Conservation (phyloP, 805 yeast genomes). For the Kregervanrija delftensis region DNA sequence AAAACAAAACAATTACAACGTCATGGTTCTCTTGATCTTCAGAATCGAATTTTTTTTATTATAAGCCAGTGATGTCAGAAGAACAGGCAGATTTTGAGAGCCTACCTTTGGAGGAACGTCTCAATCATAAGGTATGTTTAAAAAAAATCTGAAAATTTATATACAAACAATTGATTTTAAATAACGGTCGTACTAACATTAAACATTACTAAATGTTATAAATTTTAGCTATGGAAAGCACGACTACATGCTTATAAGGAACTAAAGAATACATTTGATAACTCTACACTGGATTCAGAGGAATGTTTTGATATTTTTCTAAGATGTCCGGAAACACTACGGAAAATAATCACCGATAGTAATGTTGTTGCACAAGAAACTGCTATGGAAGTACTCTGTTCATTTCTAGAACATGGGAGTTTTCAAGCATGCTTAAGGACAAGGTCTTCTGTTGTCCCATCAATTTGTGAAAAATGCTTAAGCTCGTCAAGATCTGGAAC, state of each 20-base stretch:
- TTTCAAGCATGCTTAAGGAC: constrained; percentile 33
- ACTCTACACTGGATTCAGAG: constrained; percentile 50
- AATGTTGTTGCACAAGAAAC: constrained; percentile 92
- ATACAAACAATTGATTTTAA: not conserved
- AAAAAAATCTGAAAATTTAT: constrained; percentile 1
- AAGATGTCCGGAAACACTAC: constrained; percentile 47
- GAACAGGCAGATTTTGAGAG: constrained; percentile 56
- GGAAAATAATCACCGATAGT: constrained; percentile 59
- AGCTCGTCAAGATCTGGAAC: constrained; percentile 71
- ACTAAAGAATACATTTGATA: constrained; percentile 41
- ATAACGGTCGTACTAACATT: not conserved
- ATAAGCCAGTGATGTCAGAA: constrained; percentile 8
- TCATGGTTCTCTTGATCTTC: no score
- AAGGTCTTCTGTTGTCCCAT: constrained; percentile 35
- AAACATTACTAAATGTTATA: constrained; percentile 5
- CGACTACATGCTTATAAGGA: constrained; percentile 77
- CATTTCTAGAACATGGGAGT: constrained; percentile 54
- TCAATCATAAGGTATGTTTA: constrained; percentile 50
- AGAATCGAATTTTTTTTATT: not conserved
- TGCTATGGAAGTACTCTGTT: constrained; percentile 52
- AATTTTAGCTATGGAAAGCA: constrained; percentile 64
- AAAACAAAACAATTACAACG: no score
- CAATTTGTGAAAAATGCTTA: constrained; percentile 76
- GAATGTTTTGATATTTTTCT: constrained; percentile 41
- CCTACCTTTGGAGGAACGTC: constrained; percentile 60